Conservation (phyloP, 1,139 yeast species). For the Sugiyamaella grinbergsii region DNA sequence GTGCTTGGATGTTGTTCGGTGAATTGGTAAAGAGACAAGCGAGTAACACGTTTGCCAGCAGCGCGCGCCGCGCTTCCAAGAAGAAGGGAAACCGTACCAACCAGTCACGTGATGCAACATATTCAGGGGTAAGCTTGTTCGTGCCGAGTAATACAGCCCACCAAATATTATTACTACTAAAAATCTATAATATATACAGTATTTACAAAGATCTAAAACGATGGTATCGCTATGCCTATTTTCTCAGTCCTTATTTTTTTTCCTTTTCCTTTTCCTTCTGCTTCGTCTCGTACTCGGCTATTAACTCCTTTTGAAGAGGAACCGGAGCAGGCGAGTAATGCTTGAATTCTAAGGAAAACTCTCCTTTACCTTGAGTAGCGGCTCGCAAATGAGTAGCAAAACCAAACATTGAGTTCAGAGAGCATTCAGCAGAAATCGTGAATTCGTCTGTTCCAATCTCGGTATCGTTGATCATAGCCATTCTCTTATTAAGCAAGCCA, state of each 20-base stretch:
- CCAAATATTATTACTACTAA: too few relatives aligned
- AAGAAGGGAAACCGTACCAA: too few relatives aligned
- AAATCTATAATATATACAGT: constrained; percentile 11
- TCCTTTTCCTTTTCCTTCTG: constrained; percentile 40
- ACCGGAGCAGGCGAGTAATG: constrained; percentile 90
- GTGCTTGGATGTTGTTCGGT: too few relatives aligned
- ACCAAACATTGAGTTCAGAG: constrained; percentile 93
- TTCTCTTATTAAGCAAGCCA: constrained; percentile 86
- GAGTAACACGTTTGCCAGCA: constrained; percentile 2
- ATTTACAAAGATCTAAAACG: neutral
- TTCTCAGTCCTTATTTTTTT: neutral
- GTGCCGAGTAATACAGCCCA: too few relatives aligned
- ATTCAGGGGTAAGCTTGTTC: constrained; percentile 14
- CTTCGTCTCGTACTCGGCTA: constrained; percentile 76
- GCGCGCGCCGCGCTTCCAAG: constrained; percentile 1
- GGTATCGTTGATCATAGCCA: constrained; percentile 91
- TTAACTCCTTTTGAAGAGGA: constrained; percentile 85
- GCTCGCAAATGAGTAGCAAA: constrained; percentile 96
- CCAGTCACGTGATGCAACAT: neutral
- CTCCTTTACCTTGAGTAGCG: constrained; percentile 98
- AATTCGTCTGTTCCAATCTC: constrained; percentile 95
- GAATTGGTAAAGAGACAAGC: constrained; percentile 2
- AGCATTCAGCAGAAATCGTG: constrained; percentile 90
- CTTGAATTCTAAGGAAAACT: constrained; percentile 91
- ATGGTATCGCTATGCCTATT: too few relatives aligned